These are phyloP conservation scores for Podosphaera xanthii DNA, from an alignment of 2,329 filamentous ascomycete species.

Conservation along the genomic window DNA sequence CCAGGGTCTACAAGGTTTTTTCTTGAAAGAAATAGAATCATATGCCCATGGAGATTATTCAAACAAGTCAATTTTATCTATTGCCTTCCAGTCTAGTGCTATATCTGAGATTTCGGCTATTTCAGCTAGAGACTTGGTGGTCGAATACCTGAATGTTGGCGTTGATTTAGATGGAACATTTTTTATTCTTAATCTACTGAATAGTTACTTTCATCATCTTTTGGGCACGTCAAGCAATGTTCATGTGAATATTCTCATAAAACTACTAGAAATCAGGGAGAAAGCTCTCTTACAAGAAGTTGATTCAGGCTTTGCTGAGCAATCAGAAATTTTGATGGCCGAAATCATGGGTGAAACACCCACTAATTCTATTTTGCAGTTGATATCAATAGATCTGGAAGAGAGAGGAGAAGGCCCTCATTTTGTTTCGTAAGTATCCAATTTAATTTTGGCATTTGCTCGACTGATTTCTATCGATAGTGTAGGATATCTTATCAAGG, in stretches of 20 bases:
- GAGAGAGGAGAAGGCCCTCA: not conserved
- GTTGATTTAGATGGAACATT: not conserved
- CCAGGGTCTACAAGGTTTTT: conserved; percentile 23
- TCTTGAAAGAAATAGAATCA: conserved; percentile 17
- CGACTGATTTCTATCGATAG: not conserved
- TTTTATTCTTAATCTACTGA: not conserved
- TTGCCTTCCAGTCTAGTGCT: not conserved
- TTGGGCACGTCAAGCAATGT: not conserved
- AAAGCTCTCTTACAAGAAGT: not conserved
- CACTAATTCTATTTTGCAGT: not conserved
- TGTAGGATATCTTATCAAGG: not conserved
- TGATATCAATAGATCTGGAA: not conserved
- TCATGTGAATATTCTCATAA: not conserved
- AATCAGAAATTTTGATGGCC: not conserved
- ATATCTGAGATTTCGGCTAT: not conserved
- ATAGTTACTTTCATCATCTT: not conserved
- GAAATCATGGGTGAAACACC: not conserved
- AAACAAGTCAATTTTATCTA: not conserved
- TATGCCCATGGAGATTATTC: not conserved
- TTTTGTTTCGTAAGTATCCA: not conserved
- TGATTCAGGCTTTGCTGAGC: not conserved
- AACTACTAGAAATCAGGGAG: not conserved
- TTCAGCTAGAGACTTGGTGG: not conserved
- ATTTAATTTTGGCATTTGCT: not conserved
- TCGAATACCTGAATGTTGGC: not conserved